Conservation (phyloP, 202 grass and related monocot genomes). For the Elaeis oleifera region DNA sequence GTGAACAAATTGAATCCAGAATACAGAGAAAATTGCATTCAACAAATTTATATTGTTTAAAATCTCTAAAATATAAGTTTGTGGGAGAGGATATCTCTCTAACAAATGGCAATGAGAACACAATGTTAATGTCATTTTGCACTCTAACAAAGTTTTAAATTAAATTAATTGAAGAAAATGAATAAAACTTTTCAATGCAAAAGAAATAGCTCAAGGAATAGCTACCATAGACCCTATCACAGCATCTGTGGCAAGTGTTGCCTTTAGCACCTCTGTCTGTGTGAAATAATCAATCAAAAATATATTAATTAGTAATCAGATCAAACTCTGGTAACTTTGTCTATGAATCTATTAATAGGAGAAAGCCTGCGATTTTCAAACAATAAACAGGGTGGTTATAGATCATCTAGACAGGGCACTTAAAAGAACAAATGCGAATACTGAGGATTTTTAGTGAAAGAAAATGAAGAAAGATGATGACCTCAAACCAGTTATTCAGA, state of each 20-base stretch:
- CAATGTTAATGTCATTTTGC: too few relatives aligned
- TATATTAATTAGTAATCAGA: constrained; percentile 15
- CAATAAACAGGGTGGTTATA: too few relatives aligned
- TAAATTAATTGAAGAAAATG: too few relatives aligned
- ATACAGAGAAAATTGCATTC: not conserved
- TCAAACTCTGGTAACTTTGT: not conserved
- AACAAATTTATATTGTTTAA: too few relatives aligned
- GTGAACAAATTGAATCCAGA: too few relatives aligned
- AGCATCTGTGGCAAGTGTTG: constrained; percentile 88
- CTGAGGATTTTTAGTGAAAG: not conserved
- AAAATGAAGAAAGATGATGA: constrained; percentile 13
- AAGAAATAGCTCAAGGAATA: constrained; percentile 8
- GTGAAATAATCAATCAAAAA: constrained; percentile 12
- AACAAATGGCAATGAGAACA: too few relatives aligned
- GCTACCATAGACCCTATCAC: constrained; percentile 90
- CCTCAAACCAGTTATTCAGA: constrained; percentile 98
- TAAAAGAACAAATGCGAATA: too few relatives aligned
- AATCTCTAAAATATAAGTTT: too few relatives aligned
- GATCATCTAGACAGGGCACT: too few relatives aligned
- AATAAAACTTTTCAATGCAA: not conserved
- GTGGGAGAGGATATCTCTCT: too few relatives aligned
- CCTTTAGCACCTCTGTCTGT: constrained; percentile 90
- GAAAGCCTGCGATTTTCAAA: too few relatives aligned
- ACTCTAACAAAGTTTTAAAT: not conserved
- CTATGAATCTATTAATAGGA: too few relatives aligned